These are phyloP conservation scores for Planoprotostelium fungivorum DNA, from an alignment of 78 protist species.

Conservation along the genomic window DNA sequence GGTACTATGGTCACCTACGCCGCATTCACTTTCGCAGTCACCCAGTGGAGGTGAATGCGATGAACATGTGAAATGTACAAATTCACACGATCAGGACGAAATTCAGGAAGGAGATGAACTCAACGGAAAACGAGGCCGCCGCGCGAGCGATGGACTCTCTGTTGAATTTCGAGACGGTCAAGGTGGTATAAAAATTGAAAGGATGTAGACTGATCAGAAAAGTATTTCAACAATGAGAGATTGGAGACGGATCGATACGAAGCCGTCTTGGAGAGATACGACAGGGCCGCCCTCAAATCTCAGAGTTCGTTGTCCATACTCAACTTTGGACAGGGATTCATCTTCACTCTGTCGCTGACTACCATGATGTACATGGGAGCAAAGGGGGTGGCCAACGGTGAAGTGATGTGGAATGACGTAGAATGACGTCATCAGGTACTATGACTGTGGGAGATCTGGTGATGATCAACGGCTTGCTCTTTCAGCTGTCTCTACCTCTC, in stretches of 20 bases:
- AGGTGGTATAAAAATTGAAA: conserved; percentile 29
- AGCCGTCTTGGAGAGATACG: conserved; percentile 35
- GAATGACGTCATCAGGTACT: conserved; percentile 18
- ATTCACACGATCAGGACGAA: conserved; percentile 34
- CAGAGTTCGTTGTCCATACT: conserved; percentile 51
- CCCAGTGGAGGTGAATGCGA: conserved; percentile 64
- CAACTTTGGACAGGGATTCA: conserved; percentile 82
- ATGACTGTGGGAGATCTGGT: conserved; percentile 84
- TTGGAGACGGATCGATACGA: conserved; percentile 65
- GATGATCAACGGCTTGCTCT: conserved; percentile 75
- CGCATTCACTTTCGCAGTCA: conserved; percentile 73
- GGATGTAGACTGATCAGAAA: neutral
- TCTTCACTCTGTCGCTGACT: conserved; percentile 75
- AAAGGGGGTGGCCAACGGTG: conserved; percentile 27
- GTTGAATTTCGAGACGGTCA: conserved; percentile 78
- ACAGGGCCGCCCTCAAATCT: conserved; percentile 56
- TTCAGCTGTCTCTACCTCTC: conserved; percentile 89
- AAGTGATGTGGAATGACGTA: neutral
- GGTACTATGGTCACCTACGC: conserved; percentile 74
- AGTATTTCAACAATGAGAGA: conserved; percentile 74
- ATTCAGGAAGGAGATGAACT: conserved; percentile 71
- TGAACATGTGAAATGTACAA: conserved; percentile 27
- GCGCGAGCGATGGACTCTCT: conserved; percentile 58
- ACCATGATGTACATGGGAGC: conserved; percentile 72
- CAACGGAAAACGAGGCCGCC: conserved; percentile 57